Conservation (phyloP, 176 grass and related monocot species). For the Microstegium vimineum region DNA sequence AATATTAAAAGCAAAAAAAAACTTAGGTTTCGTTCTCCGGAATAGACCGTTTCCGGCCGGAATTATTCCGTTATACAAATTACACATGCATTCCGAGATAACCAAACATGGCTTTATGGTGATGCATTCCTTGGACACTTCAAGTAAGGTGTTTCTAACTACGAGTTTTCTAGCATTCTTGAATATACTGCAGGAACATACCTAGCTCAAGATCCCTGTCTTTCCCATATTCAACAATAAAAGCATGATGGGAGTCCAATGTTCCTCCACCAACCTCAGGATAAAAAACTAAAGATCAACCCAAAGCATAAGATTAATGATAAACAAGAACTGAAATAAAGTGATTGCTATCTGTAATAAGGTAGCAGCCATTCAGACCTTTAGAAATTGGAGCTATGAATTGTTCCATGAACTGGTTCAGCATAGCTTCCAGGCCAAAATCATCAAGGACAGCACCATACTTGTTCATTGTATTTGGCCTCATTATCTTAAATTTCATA, state of each 20-base stretch:
- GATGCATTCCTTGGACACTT: not conserved
- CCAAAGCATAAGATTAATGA: constrained; percentile 27
- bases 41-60: too few relatives aligned
- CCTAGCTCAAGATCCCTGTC: constrained; percentile 93
- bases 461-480: constrained; percentile 99
- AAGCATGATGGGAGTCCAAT: constrained; percentile 90
- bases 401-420: constrained; percentile 89
- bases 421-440: constrained; percentile 92
- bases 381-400: constrained; percentile 81
- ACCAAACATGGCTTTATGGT: too few relatives aligned
- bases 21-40: too few relatives aligned
- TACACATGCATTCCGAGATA: too few relatives aligned
- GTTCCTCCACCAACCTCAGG: constrained; percentile 81
- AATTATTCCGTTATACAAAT: too few relatives aligned
- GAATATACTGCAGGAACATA: constrained; percentile 26
- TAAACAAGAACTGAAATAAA: constrained; percentile 15
- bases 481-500: constrained; percentile 96
- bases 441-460: constrained; percentile 98
- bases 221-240: constrained; percentile 96
- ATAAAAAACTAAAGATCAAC: constrained; percentile 72
- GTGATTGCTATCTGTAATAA: not conserved
- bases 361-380: constrained; percentile 39
- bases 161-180: not conserved
- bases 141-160: not conserved
- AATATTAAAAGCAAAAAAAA: not conserved